Base-by-base conservation (phyloP, 495 filamentous ascomycete species). In the Bacidia gigantensis region DNA sequence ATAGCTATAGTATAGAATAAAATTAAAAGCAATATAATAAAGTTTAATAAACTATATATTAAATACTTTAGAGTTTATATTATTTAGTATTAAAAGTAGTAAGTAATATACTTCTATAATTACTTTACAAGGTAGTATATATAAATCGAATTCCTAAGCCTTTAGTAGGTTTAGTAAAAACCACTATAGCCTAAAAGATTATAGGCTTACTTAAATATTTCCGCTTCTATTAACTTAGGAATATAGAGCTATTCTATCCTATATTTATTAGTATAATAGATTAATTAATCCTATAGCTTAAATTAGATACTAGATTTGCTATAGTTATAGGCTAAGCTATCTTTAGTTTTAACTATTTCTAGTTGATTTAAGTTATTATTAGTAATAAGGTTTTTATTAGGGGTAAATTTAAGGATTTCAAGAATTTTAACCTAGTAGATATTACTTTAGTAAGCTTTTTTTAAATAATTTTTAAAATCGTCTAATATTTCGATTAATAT, bases 21-120 rank as follows among this genome's bases (percentile, higher is more conserved):
- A 14, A 35, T 49, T 38, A 22, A 39, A 2, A 41, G 11, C 14
- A 49, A 35, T n/a, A 48, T 22, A 29, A 25, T 48, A 48, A 48
- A 49, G 40, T 49, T 29, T 38, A 54, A 25, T 12, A 40, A 25
- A 24, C n/a, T 49, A 41, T 54, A 49, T 18, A 49, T 10, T 3
- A 39, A 25, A 11, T 32, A 54, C 3, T 35, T 20, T 39, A 1
- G 1, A 3, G 29, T 49, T 48, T 40, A 40, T 14, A 39, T 50
- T 49, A 49, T 24, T 11, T 49, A 12, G 24, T 49, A 54, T 5
- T 49, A 21, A 18, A 39, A 40, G 40, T 12, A 55, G 25, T 49
- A 49, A 1, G 21, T 29, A 39, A 24, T 22, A 49, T 25, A 49
- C 14, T 14, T 50, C 25, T 46, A 29, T 26, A 23, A 49, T 49